Evolutionary conservation across 1,139 yeast species (phyloP).

Genomic region (Blastobotrys buckinghamii): DNA sequence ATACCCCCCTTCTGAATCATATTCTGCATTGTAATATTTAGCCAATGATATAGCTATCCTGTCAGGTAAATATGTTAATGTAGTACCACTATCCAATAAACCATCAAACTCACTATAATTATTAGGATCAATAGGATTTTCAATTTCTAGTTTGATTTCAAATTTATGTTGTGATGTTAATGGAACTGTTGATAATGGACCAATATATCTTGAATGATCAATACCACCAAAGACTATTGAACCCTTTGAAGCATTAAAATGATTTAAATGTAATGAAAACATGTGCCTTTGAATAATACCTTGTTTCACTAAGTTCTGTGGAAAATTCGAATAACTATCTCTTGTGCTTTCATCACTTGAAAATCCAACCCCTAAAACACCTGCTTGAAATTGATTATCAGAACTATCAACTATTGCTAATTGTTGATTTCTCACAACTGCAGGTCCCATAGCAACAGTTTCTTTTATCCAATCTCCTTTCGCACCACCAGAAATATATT

Average conservation of each 20-base stretch:
- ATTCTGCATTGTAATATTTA: conserved; percentile 22
- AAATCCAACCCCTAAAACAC: conserved; percentile 50
- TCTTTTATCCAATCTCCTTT: conserved; percentile 57
- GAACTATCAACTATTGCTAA: conserved; percentile 45
- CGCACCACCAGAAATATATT: conserved; percentile 52
- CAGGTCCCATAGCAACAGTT: conserved; percentile 38
- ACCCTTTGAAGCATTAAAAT: conserved; percentile 28
- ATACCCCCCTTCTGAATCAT: conserved; percentile 16
- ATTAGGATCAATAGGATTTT: background rate
- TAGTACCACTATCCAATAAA: conserved; percentile 62
- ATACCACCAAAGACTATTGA: conserved; percentile 45
- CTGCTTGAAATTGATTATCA: conserved; percentile 41
- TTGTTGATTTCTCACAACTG: conserved; percentile 40
- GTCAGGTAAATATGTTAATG: conserved; percentile 50
- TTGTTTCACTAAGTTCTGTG: conserved; percentile 33
- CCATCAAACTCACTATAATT: conserved; percentile 1
- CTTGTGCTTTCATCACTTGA: conserved; percentile 32
- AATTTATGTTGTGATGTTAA: conserved; percentile 8
- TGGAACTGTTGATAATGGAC: conserved; percentile 36
- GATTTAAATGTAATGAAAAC: conserved; percentile 33
- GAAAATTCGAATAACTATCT: conserved; percentile 7
- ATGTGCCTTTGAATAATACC: conserved; percentile 45
- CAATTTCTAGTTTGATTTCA: conserved; percentile 4
- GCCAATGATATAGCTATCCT: conserved; percentile 21
- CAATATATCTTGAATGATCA: conserved; percentile 47